Evolutionary conservation across 1,284 basidiomycete genomes (phyloP).

Genomic region (Cryptococcus maquisensis): DNA sequence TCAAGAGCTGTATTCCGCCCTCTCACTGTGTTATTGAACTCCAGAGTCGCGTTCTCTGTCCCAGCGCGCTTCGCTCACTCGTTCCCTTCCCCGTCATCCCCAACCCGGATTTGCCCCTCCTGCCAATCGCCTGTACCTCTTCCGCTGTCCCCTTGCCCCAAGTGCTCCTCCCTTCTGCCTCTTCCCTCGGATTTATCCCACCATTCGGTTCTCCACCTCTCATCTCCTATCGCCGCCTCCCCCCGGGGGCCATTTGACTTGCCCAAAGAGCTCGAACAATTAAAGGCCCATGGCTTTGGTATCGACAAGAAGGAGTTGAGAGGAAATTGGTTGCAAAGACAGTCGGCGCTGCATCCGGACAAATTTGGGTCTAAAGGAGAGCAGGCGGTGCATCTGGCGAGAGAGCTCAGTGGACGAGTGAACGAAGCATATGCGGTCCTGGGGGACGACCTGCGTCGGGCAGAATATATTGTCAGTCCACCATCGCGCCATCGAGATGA

Average conservation of each 20-base stretch:
- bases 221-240: slow-evolving; percentile 16
- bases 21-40: too few relatives aligned
- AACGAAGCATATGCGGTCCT: slow-evolving; percentile 47
- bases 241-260: slow-evolving; percentile 18
- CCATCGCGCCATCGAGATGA: neutral
- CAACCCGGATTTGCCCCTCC: slow-evolving; percentile 29
- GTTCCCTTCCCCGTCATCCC: neutral
- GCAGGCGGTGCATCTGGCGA: slow-evolving; percentile 28
- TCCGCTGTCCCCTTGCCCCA: slow-evolving; percentile 40
- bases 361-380: slow-evolving; percentile 31
- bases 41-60: neutral
- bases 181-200: slow-evolving; percentile 37
- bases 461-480: slow-evolving; percentile 47
- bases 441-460: slow-evolving; percentile 39
- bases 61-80: neutral
- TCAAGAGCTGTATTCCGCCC: too few relatives aligned
- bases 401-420: slow-evolving; percentile 36
- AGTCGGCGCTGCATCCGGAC: slow-evolving; percentile 46
- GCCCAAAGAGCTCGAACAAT: slow-evolving; percentile 22
- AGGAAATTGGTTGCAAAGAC: slow-evolving; percentile 34
- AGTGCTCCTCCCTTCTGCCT: slow-evolving; percentile 33
- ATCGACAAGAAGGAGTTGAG: slow-evolving; percentile 36
- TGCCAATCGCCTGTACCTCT: slow-evolving; percentile 29
- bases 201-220: slow-evolving; percentile 40
- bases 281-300: slow-evolving; percentile 38